Evolutionary conservation across 768 basidiomycete genomes (phyloP), one percentile per base, ranked within the genome.

Genomic region (Tephrocybe sp.): DNA sequence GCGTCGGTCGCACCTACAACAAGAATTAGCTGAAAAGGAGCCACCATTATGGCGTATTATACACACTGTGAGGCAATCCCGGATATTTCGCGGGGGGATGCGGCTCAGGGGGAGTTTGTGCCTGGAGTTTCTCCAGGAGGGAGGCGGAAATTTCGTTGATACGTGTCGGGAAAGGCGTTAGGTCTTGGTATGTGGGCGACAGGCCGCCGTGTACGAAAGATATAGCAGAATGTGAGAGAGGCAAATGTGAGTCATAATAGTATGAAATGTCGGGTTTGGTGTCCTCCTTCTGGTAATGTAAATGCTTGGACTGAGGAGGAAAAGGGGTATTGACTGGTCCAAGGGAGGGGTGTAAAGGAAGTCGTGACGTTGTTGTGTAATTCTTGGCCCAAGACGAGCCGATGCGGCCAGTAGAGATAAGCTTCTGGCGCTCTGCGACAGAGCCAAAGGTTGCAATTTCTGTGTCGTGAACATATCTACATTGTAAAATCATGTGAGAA

Each of bases 161-260:
- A 22, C 75, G 73, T 16, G 83, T 76, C 5, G 96, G 92, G 69
- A 92, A 97, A 0, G 95, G 94, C 6, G 79, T 72, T 4, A 96
- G 75, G 53, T 83, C 74, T 6, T 76, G 73, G 57, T 92, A 96
- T 1, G 82, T 77, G 6, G 91, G 87, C 3, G 88, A 81, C 32
- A 98, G 75, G 0, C 95, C 95, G 16, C 95, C 96, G 53, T 98
- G 97, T 2, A 96, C 89, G 66, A 98, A 98, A 1, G 93, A 92
- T 24, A 94, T 69, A 1, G 93, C 91, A 0, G 89, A 78, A 64
- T 87, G 88, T 0, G 87, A 86, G 45, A 93, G 74, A 5, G 81
- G 77, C 2, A 74, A 63, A 56, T 63, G 49, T 51, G 67, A 24
- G 62, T 75, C 53, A 63, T 68, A 58, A 41, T 64, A 61, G 18